These are phyloP conservation scores for Sanghuangporus weigelae DNA, from an alignment of 1,284 basidiomycete species.

Conservation along the genomic window DNA sequence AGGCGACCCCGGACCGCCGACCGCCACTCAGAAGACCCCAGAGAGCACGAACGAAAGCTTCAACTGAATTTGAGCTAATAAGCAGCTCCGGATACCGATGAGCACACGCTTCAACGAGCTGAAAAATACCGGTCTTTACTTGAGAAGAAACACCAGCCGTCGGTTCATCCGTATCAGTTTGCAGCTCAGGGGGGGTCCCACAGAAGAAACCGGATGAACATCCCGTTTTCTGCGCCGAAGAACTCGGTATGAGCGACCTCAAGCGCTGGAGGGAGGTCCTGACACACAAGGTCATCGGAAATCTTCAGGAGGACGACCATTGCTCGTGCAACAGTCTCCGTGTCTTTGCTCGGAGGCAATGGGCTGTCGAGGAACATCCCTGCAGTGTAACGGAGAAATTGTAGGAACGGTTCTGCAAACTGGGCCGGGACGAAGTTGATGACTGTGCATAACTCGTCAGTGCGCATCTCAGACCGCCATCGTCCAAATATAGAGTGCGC, in stretches of 20 bases:
- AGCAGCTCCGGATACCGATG: conserved; percentile 47
- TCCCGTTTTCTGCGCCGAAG: conserved; percentile 64
- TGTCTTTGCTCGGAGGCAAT: conserved; percentile 25
- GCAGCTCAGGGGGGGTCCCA: conserved; percentile 74
- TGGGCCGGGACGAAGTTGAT: too few relatives aligned
- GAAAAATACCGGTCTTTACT: conserved; percentile 87
- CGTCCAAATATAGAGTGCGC: too few relatives aligned
- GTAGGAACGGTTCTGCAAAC: too few relatives aligned
- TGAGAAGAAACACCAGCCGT: conserved; percentile 80
- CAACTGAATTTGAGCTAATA: conserved; percentile 44
- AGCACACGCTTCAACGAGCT: conserved; percentile 43
- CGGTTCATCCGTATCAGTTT: conserved; percentile 78
- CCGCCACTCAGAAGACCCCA: conserved; percentile 86
- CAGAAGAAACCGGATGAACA: conserved; percentile 73
- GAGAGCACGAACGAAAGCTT: conserved; percentile 83
- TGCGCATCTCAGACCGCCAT: too few relatives aligned
- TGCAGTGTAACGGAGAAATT: too few relatives aligned
- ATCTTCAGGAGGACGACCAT: conserved; percentile 82
- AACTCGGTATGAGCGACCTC: conserved; percentile 86
- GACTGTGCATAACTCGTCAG: too few relatives aligned
- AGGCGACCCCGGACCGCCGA: conserved; percentile 60
- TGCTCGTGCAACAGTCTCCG: conserved; percentile 58
- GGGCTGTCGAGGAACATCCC: too few relatives aligned
- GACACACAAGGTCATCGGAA: conserved; percentile 92
- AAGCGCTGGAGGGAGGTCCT: too few relatives aligned